These are phyloP conservation scores for Euphorbia celastroides DNA, from an alignment of 441 rosid species.

Conservation along the genomic window DNA sequence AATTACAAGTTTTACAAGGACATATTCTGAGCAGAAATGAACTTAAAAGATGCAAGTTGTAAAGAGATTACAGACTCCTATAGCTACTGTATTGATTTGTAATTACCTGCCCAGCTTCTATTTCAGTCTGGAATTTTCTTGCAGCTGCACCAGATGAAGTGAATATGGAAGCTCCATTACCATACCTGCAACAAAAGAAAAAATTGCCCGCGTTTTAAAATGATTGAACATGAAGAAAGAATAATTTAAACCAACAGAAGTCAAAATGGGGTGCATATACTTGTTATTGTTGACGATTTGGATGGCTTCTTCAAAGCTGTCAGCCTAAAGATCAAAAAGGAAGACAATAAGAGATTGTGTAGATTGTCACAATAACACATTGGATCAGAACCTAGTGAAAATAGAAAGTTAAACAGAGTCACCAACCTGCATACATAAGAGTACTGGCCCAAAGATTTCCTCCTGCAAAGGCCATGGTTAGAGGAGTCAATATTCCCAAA, in stretches of 20 bases:
- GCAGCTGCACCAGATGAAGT: conserved; percentile 84
- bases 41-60: neutral
- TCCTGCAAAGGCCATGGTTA: conserved; percentile 48
- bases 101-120: conserved; percentile 81
- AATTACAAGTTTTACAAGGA: neutral
- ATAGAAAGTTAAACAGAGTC: conserved; percentile 14
- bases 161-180: conserved; percentile 86
- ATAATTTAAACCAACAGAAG: conserved; percentile 13
- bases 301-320: conserved; percentile 80
- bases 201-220: neutral
- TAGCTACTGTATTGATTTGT: neutral
- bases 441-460: conserved; percentile 97
- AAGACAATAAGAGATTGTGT: neutral
- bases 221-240: neutral
- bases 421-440: conserved; percentile 77
- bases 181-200: conserved; percentile 50
- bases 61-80: neutral
- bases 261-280: conserved; percentile 29
- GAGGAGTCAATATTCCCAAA: conserved; percentile 5
- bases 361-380: neutral
- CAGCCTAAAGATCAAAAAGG: conserved; percentile 46
- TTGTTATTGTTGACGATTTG: conserved; percentile 65
- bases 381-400: conserved; percentile 1
- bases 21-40: conserved; percentile 3
- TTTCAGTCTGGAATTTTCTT: conserved; percentile 82